Evolutionary conservation across 805 yeast genomes (phyloP).

Genomic region (Sungouiozyma intestinalis): DNA sequence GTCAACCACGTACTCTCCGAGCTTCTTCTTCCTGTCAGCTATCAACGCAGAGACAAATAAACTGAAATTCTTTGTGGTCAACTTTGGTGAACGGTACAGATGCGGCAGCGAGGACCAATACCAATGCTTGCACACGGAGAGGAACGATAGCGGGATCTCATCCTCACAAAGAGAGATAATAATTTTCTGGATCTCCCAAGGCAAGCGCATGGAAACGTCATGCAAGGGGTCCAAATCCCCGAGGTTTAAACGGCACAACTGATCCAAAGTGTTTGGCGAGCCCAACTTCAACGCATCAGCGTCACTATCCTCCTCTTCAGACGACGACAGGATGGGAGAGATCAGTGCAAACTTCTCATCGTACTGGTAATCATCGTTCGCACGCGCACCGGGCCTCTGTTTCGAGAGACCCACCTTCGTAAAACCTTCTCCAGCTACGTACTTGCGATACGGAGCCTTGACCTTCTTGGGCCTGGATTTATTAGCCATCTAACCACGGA

Average conservation of each 20-base stretch:
- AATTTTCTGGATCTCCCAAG: slow-evolving; percentile 39
- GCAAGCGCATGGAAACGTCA: slow-evolving; percentile 26
- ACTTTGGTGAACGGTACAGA: slow-evolving; percentile 52
- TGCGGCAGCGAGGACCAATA: slow-evolving; percentile 51
- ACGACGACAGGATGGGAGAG: background rate
- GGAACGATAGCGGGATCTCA: slow-evolving; percentile 29
- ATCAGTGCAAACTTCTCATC: background rate
- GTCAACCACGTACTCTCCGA: slow-evolving; percentile 48
- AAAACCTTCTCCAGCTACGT: slow-evolving; percentile 41
- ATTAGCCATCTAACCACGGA: slow-evolving; percentile 76
- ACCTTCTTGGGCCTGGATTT: slow-evolving; percentile 78
- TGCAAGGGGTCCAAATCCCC: background rate
- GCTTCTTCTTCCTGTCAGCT: slow-evolving; percentile 34
- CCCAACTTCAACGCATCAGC: background rate
- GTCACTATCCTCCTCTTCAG: background rate
- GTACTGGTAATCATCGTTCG: background rate
- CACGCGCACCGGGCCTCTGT: background rate
- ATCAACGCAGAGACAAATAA: slow-evolving; percentile 63
- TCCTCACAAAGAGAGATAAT: slow-evolving; percentile 23
- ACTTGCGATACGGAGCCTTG: slow-evolving; percentile 69
- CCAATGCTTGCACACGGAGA: slow-evolving; percentile 53
- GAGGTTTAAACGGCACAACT: background rate
- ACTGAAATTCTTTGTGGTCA: slow-evolving; percentile 58
- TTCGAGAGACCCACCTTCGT: slow-evolving; percentile 6
- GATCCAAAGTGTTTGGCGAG: background rate